Base-by-base conservation (phyloP, 805 yeast genomes). In the Wickerhamomyces queroliae region DNA sequence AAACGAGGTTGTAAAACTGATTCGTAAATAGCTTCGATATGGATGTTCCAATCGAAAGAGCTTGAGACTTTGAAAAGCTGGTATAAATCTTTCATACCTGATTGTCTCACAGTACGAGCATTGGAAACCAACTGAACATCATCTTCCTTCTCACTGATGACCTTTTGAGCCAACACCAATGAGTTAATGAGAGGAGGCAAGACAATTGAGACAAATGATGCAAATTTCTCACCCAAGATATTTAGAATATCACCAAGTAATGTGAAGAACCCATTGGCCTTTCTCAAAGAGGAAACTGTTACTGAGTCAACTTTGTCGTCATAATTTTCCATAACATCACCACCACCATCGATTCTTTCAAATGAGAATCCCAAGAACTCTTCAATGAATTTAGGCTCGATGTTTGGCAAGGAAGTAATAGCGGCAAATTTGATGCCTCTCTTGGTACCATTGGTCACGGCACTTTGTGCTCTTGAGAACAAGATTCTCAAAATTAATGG, bases 381-480 rank as follows among this genome's bases (percentile, higher is more conserved):
- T 3, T 61, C 56, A 19, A 89, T 70, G 48, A 76, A 71, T 6
- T 64, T 55, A 15, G 72, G 72, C 3, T 68, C 59, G 35, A 87
- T 66, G 43, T 69, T 77, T 5, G 85, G 81, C 36, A 87, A 59
- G 7, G 79, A 65, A 18, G 80, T 69, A 11, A 86, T 67, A 8
- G 86, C 81, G 8, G 93, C 86, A 50, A 69, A 72, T 46, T 87
- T 83, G 47, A 84, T 73, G 24, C 89, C 80, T 40, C 76, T 73
- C 53, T 85, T 85, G 22, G 80, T 74, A 43, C 87, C 88, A 56
- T 84, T 80, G 2, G 76, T 66, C 40, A 69, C 73, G 29, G 80
- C 69, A 1, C 81, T 72, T 60, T 87, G 95, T 8, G 89, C 87
- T 41, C 95, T 72, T 8, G 98, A 98, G 60, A 82, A 91, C 17